Evolutionary conservation across 139 green algal species (phyloP), one percentile per base, ranked within the genome.

Genomic region (Pleodorina starrii): DNA sequence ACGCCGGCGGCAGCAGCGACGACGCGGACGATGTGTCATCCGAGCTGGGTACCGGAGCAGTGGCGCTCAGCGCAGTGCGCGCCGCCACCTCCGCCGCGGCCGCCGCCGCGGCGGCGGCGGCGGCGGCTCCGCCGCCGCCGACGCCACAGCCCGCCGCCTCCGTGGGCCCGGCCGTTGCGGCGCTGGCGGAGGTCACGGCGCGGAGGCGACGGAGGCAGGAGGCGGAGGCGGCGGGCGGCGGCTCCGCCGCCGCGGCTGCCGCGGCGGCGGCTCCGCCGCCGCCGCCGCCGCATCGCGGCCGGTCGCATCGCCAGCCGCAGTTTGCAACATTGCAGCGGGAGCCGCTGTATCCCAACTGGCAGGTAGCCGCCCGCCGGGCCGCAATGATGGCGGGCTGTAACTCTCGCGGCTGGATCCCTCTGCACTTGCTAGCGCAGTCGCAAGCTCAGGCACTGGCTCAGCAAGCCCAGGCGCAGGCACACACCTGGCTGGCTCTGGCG

Each of bases 341-440:
- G 60, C 81, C 81, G 43, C 60, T 87, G n/a, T n/a, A 87, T 32
- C 81, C 81, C 0, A 63, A 48, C 43, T 87, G 81, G 81, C 60
- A 48, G 42, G 0, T 21, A 6, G 11, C 29, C 12, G 23, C 11
- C 27, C 81, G 60, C 5, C 63, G 40, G 7, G 40, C 21, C 5
- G 14, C 32, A 60, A 40, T 57, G 11, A 43, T 35, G 9, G 80
- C 40, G 27, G 43, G 3, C 42, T 32, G 17, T 42, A 29, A 1
- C 23, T n/a, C n/a, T n/a, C 60, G 81, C 2, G 60, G 81, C 81
- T 87, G 81, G 81, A 5, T 87, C 0, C 60, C 81, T 0, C 16
- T 51, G 57, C 79, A 86, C 59, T 4, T 75, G 0, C 77, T 85
- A 6, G 14, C 36, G 9, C 78, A 50, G 17, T 4, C 36, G 19